Evolutionary conservation across 495 filamentous ascomycete species (phyloP).

Genomic region (Penicillium verhagenii): DNA sequence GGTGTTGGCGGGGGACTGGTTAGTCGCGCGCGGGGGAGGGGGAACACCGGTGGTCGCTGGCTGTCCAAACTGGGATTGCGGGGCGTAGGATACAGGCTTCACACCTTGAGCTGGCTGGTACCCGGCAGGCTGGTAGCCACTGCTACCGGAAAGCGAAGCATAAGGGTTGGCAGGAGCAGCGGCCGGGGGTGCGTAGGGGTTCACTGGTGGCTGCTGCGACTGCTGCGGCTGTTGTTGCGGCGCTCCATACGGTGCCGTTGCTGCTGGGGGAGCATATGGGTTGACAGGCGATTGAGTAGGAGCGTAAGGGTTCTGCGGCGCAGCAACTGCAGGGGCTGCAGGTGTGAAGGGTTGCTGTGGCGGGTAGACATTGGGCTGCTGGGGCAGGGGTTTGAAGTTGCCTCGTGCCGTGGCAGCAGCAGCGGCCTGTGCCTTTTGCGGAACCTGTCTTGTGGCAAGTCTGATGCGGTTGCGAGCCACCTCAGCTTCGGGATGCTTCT

Average conservation of each 20-base stretch:
- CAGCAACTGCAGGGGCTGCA: slow-evolving; percentile 24
- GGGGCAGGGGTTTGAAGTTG: slow-evolving; percentile 36
- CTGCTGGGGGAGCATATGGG: not conserved
- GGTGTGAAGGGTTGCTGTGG: slow-evolving; percentile 39
- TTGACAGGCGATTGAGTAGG: slow-evolving; percentile 14
- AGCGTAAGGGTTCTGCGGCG: slow-evolving; percentile 32
- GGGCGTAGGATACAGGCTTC: slow-evolving; percentile 24
- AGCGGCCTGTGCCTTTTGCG: slow-evolving; percentile 34
- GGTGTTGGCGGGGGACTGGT: slow-evolving; percentile 57
- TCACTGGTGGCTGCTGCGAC: slow-evolving; percentile 17
- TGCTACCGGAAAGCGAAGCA: slow-evolving; percentile 44
- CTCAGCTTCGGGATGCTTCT: slow-evolving; percentile 83
- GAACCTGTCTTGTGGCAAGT: slow-evolving; percentile 73
- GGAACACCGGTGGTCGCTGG: slow-evolving; percentile 42
- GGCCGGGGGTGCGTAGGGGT: slow-evolving; percentile 34
- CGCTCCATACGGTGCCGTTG: slow-evolving; percentile 12
- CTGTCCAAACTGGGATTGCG: slow-evolving; percentile 42
- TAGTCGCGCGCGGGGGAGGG: slow-evolving; percentile 57
- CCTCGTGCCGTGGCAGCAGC: slow-evolving; percentile 24
- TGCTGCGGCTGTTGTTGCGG: slow-evolving; percentile 13
- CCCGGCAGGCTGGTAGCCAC: slow-evolving; percentile 37
- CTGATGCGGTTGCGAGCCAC: slow-evolving; percentile 83
- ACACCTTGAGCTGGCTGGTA: slow-evolving; percentile 51
- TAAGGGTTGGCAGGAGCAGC: slow-evolving; percentile 57
- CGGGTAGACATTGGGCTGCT: slow-evolving; percentile 39